Conservation (phyloP, 768 basidiomycete species). For the Kwoniella pini region DNA sequence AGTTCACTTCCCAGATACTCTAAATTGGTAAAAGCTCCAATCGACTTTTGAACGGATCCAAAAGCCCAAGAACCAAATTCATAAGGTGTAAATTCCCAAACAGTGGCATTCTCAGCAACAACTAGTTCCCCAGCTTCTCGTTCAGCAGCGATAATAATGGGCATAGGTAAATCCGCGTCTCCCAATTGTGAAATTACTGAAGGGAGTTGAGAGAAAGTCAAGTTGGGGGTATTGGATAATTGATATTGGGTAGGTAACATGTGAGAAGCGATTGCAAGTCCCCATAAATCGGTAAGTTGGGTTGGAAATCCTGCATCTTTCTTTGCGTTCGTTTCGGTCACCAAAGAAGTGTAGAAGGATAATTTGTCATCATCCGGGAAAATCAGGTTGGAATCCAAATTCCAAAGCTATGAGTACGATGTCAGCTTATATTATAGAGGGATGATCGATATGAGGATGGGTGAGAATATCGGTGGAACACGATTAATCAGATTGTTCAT, state of each 20-base stretch:
- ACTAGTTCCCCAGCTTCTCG: conserved; percentile 49
- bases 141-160: conserved; percentile 54
- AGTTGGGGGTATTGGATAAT: conserved; percentile 46
- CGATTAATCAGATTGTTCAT: too few species aligned
- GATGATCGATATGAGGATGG: neutral
- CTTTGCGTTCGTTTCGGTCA: conserved; percentile 48
- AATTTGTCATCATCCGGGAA: conserved; percentile 48
- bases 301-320: conserved; percentile 41
- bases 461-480: too few species aligned
- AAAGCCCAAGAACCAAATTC: conserved; percentile 54
- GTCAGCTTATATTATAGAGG: neutral
- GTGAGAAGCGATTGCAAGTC: conserved; percentile 48
- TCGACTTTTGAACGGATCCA: conserved; percentile 54
- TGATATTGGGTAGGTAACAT: conserved; percentile 51
- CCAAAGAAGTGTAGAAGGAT: conserved; percentile 49
- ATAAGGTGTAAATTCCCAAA: conserved; percentile 52
- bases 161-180: conserved; percentile 47
- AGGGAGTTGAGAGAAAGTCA: conserved; percentile 42
- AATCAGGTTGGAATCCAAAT: conserved; percentile 51
- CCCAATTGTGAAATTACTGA: conserved; percentile 25
- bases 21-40: conserved; percentile 65
- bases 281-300: conserved; percentile 55
- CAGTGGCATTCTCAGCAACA: conserved; percentile 50
- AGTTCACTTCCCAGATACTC: conserved; percentile 67
- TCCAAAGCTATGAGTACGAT: conserved; percentile 43